Evolutionary conservation across 2,329 filamentous ascomycete species (phyloP), one percentile per base, ranked within the genome.

Genomic region (Aureobasidium musti): DNA sequence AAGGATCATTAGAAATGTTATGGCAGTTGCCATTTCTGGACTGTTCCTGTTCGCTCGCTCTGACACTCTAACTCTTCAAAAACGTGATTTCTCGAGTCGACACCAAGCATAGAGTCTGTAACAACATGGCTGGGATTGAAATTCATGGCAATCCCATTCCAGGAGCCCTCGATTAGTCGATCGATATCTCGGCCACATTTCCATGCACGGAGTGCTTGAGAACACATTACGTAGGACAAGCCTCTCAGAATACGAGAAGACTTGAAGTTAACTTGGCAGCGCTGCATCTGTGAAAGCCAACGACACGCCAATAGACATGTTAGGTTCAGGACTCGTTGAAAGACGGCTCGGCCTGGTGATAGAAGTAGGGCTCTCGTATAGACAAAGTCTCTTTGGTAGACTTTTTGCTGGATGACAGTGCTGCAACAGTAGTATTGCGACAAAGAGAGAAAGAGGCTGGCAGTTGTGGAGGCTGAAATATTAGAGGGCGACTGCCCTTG

Each of bases 351-450:
- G 43, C n/a, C 3, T 23, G 43, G 21, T 21, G 10, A 11, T 21
- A 30, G 49, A 30, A 4, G n/a, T n/a, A 30, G 14, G 30, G 2
- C 17, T 4, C 49, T 52, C 10, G 6, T 33, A 47, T 14, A 23
- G 43, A 47, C 43, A 21, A 47, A 47, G 26, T 17, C 10, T n/a
- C 49, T n/a, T n/a, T 52, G 26, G n/a, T 11, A n/a, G 3, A 30
- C n/a, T n/a, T n/a, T n/a, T n/a, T n/a, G n/a, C n/a, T n/a, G n/a
- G n/a, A n/a, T n/a, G n/a, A n/a, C n/a, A n/a, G n/a, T n/a, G n/a
- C n/a, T n/a, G 30, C 30, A 54, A 54, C 50, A 37, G 50, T 53
- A 21, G 50, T 54, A 52, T 54, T 54, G 50, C n/a, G 19, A 17
- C 30, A 8, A 13, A 54, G n/a, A 37, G 3, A 37, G 13, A 21